A percentile compares a stretch with the other conserved stretches of the same genome.
phyloP scores from a whole-genome alignment of 345 rosid species.

The Trapa bicornis region DNA sequence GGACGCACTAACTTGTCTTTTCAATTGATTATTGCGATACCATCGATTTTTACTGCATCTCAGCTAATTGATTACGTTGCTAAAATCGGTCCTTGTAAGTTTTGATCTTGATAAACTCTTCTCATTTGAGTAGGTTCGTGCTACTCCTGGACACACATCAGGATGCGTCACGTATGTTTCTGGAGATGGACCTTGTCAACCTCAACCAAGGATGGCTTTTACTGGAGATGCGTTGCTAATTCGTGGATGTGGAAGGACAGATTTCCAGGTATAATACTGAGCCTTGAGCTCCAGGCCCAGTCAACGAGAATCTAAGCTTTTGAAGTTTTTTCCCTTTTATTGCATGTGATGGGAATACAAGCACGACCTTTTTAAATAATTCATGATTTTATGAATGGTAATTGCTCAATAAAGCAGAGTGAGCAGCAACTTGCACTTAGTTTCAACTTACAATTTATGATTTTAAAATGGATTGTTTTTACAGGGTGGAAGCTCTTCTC shows the following conservation, averaged over 20 bases:
- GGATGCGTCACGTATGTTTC: conserved; percentile 95
- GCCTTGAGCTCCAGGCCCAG: not conserved
- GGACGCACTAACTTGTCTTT: not conserved
- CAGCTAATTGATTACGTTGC: not conserved
- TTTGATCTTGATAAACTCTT: not conserved
- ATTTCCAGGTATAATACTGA: conserved; percentile 61
- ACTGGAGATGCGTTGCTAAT: conserved; percentile 82
- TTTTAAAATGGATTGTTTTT: not conserved
- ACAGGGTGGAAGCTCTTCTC: conserved; percentile 87
- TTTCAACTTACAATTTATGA: not conserved
- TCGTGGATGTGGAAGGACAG: conserved; percentile 97
- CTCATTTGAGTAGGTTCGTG: conserved; percentile 41
- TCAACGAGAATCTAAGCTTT: not conserved
- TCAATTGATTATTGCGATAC: not conserved
- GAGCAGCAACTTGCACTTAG: not conserved
- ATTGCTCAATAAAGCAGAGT: not conserved
- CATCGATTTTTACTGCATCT: not conserved
- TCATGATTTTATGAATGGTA: not conserved
- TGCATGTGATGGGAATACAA: not conserved
- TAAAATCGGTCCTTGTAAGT: not conserved
- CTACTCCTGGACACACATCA: conserved; percentile 86
- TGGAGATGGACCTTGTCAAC: conserved; percentile 69
- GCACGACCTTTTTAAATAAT: not conserved
- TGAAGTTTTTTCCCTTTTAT: not conserved
- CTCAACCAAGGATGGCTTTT: conserved; percentile 86